phyloP scores from a whole-genome alignment of 495 filamentous ascomycete genomes.

The Amniculicola lignicola region DNA sequence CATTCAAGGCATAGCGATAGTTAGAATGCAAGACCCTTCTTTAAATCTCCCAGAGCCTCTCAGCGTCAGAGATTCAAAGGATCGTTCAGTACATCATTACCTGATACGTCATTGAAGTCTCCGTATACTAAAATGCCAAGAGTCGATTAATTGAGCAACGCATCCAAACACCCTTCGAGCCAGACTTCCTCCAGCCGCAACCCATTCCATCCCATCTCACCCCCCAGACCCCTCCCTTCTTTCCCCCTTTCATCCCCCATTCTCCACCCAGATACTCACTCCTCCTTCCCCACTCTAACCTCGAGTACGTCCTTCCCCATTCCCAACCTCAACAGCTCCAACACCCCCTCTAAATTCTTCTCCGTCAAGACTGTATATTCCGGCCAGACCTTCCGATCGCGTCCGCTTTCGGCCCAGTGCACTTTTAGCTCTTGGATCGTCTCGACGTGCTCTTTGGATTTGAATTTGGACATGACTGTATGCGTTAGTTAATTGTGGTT shows the following conservation, averaged over 20 bases:
- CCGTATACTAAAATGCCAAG: too few species aligned
- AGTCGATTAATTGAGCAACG: too few species aligned
- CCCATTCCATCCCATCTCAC: not conserved
- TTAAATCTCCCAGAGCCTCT: too few species aligned
- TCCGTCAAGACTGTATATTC: conserved; percentile 27
- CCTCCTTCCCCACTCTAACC: conserved; percentile 22
- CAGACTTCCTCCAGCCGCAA: too few species aligned
- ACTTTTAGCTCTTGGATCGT: conserved; percentile 11
- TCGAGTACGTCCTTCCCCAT: conserved; percentile 24
- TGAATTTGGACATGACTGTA: conserved; percentile 26
- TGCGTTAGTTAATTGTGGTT: not conserved
- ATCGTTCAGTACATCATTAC: too few species aligned
- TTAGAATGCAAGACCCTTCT: too few species aligned
- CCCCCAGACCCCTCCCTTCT: not conserved
- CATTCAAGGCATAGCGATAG: too few species aligned
- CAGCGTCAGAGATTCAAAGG: too few species aligned
- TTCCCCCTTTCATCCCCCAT: not conserved
- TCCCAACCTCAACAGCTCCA: conserved; percentile 23
- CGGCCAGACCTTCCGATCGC: conserved; percentile 25
- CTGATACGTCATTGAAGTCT: too few species aligned
- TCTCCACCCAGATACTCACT: not conserved
- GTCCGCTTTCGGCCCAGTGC: conserved; percentile 15
- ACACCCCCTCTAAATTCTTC: conserved; percentile 10
- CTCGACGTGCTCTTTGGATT: conserved; percentile 10
- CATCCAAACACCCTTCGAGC: too few species aligned